Conservation (phyloP, 2,329 filamentous ascomycete species). For the Thielaviopsis euricoi region DNA sequence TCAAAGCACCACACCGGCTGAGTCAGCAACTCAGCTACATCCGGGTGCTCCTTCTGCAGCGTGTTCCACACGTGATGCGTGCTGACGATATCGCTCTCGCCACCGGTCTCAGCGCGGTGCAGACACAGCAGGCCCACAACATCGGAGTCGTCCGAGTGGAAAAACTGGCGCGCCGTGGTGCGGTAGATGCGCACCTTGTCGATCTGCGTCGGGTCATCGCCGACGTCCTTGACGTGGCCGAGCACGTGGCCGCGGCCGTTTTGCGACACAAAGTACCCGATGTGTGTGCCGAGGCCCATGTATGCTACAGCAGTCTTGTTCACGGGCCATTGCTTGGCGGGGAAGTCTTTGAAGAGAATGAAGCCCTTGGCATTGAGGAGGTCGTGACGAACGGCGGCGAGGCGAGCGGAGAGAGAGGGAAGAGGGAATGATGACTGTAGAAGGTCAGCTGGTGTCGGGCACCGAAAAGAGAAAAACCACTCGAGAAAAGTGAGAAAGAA, state of each 20-base stretch:
- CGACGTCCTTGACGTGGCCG: constrained; percentile 78
- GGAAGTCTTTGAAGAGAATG: constrained; percentile 76
- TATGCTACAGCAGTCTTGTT: constrained; percentile 76
- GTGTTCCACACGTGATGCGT: constrained; percentile 70
- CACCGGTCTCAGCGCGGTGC: constrained; percentile 60
- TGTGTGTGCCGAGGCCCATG: constrained; percentile 72
- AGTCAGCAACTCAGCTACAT: constrained; percentile 59
- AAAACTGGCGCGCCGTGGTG: constrained; percentile 45
- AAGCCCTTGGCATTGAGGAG: constrained; percentile 71
- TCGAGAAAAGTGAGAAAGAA: neutral
- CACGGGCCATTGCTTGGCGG: constrained; percentile 57
- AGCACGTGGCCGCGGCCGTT: constrained; percentile 75
- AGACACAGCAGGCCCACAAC: constrained; percentile 73
- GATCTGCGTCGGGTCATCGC: constrained; percentile 60
- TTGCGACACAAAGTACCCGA: constrained; percentile 78
- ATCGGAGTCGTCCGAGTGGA: constrained; percentile 64
- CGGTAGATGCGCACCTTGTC: constrained; percentile 82
- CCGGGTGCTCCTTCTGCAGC: constrained; percentile 56
- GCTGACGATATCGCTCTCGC: constrained; percentile 68
- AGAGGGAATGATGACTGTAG: constrained; percentile 27
- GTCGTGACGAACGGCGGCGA: constrained; percentile 23
- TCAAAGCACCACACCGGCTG: constrained; percentile 84
- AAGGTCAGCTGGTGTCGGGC: neutral
- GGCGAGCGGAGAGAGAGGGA: constrained; percentile 22
- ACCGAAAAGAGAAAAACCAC: too few species aligned